Percentiles rank a stretch among this genome's conserved stretches.
phyloP scores from a whole-genome alignment of 1,284 basidiomycete genomes.

The Chalciporus sp. region DNA sequence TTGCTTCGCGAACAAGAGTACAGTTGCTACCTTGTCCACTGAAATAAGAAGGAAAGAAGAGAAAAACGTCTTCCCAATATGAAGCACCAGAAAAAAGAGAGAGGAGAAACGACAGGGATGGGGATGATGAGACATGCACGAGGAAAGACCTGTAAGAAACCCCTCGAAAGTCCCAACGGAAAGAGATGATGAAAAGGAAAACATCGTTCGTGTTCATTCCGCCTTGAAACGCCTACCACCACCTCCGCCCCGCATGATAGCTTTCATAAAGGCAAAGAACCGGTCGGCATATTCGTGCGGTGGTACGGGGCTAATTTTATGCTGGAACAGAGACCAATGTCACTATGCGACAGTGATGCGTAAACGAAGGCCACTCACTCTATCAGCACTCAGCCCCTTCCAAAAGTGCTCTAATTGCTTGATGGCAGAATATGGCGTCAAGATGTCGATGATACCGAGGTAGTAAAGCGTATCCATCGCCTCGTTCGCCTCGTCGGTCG shows the following conservation, averaged over 20 bases:
- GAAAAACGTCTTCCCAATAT: constrained; percentile 7
- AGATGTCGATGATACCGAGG: constrained; percentile 91
- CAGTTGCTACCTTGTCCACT: constrained; percentile 6
- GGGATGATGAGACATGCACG: constrained; percentile 8
- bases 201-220: constrained; percentile 30
- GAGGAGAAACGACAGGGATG: neutral
- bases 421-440: constrained; percentile 81
- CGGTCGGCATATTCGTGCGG: constrained; percentile 84
- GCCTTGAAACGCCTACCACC: constrained; percentile 65
- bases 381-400: constrained; percentile 88
- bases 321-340: constrained; percentile 47
- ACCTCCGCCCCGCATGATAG: constrained; percentile 83
- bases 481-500: constrained; percentile 85
- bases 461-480: constrained; percentile 88
- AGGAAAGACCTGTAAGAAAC: neutral
- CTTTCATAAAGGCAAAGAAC: constrained; percentile 87
- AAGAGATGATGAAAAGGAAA: neutral
- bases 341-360: neutral
- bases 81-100: constrained; percentile 18
- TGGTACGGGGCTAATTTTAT: constrained; percentile 91
- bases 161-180: neutral
- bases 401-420: constrained; percentile 92
- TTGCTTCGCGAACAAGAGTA: constrained; percentile 12
- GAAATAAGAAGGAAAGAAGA: constrained; percentile 3
- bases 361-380: constrained; percentile 54